Base-by-base conservation (phyloP, 768 basidiomycete species). In the Xerocomellus amylosporus region DNA sequence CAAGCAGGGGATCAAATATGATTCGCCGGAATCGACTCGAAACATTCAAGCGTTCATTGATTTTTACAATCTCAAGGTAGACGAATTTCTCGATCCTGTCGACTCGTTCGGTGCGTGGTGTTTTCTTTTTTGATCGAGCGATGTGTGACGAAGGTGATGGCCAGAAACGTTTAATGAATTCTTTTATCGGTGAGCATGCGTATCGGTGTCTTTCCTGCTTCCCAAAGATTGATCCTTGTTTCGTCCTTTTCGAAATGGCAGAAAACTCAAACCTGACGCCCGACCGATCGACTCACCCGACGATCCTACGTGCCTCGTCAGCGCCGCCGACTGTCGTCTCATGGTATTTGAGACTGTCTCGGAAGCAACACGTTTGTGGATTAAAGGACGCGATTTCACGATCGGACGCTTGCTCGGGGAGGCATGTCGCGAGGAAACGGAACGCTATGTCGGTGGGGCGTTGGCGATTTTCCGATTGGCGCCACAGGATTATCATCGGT, bases 401-500 rank as follows among this genome's bases (percentile, higher is more conserved):
- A 79, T 98, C 4, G 79, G 73, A 6, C 80, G 86, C 2, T 77
- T 99, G 33, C 79, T 98, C 0, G 95, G 95, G 0, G 87, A 90
- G 4, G 74, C 71, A 12, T 93, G 94, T 70, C 82, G 82, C 58
- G 74, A 79, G 20, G 81, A 90, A 46, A 84, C 80, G 2, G 83
- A 86, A 5, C 78, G 79, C 37, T 98, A 88, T 64, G 72, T 75
- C 2, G 90, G 90, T 9, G 96, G 97, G 6, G 85, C 88, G 1
- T 64, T 99, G 47, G 90, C 80, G 9, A 97, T 97, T 52, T 98
- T 98, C 74, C 78, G 95, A 17, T 75, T 97, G 19, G 94, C 94
- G 2, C 94, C 94, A 1, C 90, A 95, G 72, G 95, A 98, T 63
- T 98, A 98, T 64, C 95, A 98, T 71, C 87, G 95, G 1, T 97